These are phyloP conservation scores for Eurotiales sp. DNA, from an alignment of 2,329 filamentous ascomycete species.

Conservation along the genomic window DNA sequence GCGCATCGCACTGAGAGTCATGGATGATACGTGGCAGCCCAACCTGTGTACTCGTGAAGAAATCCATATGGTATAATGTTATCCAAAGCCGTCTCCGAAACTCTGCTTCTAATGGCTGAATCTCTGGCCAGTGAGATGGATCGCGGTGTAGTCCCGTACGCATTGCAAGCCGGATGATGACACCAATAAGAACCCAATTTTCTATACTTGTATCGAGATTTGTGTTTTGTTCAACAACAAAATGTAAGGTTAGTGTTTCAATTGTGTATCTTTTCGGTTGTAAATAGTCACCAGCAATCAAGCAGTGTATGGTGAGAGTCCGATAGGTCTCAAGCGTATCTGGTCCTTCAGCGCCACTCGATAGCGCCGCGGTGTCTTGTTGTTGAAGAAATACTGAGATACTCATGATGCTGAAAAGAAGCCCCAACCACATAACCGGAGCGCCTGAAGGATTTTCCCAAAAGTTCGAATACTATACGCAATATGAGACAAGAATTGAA, in stretches of 20 bases:
- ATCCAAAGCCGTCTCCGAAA: conserved; percentile 12
- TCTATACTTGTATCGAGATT: conserved; percentile 7
- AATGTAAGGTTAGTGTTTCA: conserved; percentile 11
- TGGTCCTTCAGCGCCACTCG: neutral
- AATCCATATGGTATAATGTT: conserved; percentile 19
- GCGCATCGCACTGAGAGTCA: conserved; percentile 18
- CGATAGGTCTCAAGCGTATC: conserved; percentile 7
- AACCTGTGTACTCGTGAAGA: conserved; percentile 18
- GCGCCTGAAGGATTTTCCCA: conserved; percentile 6
- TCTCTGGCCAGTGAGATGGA: conserved; percentile 34
- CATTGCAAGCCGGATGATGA: conserved; percentile 69
- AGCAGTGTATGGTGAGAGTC: conserved; percentile 11
- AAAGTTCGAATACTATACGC: conserved; percentile 9
- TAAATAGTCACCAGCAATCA: conserved; percentile 11
- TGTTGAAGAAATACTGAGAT: conserved; percentile 11
- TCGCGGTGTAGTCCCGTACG: conserved; percentile 77
- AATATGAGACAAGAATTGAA: neutral
- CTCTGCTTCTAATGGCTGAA: conserved; percentile 12
- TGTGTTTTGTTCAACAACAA: conserved; percentile 7
- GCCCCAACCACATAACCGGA: conserved; percentile 14
- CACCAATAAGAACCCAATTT: conserved; percentile 66
- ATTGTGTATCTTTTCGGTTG: conserved; percentile 9
- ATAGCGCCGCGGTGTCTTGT: neutral
- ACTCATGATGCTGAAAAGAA: conserved; percentile 11
- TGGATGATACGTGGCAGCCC: conserved; percentile 20